A percentile compares a stretch with the other conserved stretches of the same genome.
phyloP scores from a whole-genome alignment of 2,329 filamentous ascomycete species.

The Chaetoscypha palmicola region DNA sequence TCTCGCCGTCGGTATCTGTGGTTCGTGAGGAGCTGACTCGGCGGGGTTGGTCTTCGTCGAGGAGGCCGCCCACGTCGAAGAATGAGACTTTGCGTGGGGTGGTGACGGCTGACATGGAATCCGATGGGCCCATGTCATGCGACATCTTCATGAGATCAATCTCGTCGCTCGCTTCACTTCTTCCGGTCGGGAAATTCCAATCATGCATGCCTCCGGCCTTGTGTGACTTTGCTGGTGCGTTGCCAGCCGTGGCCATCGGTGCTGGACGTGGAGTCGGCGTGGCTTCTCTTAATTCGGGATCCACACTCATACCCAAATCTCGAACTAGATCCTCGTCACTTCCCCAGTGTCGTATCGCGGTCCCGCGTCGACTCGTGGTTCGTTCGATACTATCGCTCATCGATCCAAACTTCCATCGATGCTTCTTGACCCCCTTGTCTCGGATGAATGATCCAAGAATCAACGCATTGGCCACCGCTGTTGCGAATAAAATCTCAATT shows the following conservation, averaged over 20 bases:
- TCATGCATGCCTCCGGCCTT: constrained; percentile 13
- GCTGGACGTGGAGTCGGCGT: constrained; percentile 24
- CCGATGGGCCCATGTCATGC: constrained; percentile 18
- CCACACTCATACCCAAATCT: constrained; percentile 65
- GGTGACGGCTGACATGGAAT: constrained; percentile 30
- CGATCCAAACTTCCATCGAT: constrained; percentile 63
- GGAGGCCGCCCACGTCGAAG: constrained; percentile 74
- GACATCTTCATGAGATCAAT: constrained; percentile 32
- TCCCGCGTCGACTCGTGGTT: constrained; percentile 37
- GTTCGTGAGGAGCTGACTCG: constrained; percentile 22
- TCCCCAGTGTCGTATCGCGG: constrained; percentile 61
- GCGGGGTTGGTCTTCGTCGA: constrained; percentile 44
- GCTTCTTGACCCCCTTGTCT: constrained; percentile 84
- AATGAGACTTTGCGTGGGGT: constrained; percentile 63
- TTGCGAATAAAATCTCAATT: constrained; percentile 82
- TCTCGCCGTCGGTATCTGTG: constrained; percentile 26
- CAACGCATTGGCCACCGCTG: constrained; percentile 78
- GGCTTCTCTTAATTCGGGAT: constrained; percentile 42
- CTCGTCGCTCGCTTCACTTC: constrained; percentile 35
- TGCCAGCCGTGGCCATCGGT: constrained; percentile 27
- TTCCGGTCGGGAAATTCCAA: constrained; percentile 27
- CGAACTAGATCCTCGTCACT: constrained; percentile 88
- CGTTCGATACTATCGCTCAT: constrained; percentile 57
- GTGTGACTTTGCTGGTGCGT: constrained; percentile 20
- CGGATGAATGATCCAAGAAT: constrained; percentile 89